Evolutionary conservation across 169 alveolate genomes (phyloP), one percentile per base, ranked within the genome.

Genomic region (Plasmodium yoelii): DNA sequence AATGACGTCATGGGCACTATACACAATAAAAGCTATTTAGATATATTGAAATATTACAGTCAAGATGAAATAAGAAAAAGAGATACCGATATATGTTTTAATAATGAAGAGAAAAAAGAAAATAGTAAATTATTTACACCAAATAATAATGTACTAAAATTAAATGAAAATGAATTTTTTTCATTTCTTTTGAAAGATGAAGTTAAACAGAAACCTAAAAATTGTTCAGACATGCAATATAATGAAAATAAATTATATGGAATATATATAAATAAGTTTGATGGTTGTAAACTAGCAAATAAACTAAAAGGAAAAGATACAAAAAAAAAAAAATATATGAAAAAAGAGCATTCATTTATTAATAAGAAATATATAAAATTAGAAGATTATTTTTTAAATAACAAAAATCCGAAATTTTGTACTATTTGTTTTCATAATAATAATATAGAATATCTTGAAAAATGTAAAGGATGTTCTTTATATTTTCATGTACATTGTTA

Each of bases 371-470:
- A 61, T 26, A 61, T 61, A 26, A 61, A 63, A 61, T 49, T 75
- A 18, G 60, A 53, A 61, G 6, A 39, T 18, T 46, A 55, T 47
- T 61, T 61, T 56, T 15, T 47, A 10, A 51, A 22, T 39, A 24
- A 61, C 34, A 75, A 26, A 22, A 75, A 39, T 39, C 57, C 46
- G n/a, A 75, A 63, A 42, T 61, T 44, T 2, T 75, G 88, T 55
- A 75, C 88, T 9, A 75, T 75, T 3, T 75, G 88, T 42, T 75
- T 75, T 10, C 57, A 44, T 61, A 75, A 55, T 44, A 75, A 75
- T 22, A 46, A 75, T 63, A n/a, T 15, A n/a, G 74, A 75, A 44
- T 65, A 75, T 39, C 22, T 75, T 15, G 88, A 75, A 51, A 75
- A 28, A 34, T 75, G 88, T 19, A 75, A 28, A 75, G 19, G 47